Evolutionary conservation across 2,329 filamentous ascomycete species (phyloP), one percentile per base, ranked within the genome.

Genomic region (Beauveria medogensis): DNA sequence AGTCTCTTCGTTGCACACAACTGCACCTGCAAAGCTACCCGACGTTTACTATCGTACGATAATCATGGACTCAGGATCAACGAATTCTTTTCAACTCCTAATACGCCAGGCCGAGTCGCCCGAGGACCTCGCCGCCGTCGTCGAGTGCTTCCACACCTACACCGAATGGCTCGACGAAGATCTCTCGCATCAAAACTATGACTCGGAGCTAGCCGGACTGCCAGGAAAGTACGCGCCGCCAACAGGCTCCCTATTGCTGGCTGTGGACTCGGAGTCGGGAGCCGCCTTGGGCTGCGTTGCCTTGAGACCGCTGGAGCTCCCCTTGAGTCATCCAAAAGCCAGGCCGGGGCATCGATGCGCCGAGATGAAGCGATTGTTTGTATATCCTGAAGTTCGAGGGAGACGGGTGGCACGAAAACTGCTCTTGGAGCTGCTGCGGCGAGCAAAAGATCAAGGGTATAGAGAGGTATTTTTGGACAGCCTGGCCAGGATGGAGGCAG

Each of bases 191-290:
- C 69, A 71, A 55, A 61, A 69, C 57, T 70, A 67, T 22, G 61
- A 57, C 1, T 57, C 61, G 7, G 69, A 71, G 43, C 40, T 69
- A 2, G 62, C 62, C n/a, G 51, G 58, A 1, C 56, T 69, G 4
- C 69, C 69, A 5, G 68, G 69, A 10, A 68, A 68, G 63, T 70
- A 70, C 18, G 64, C 66, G 10, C 50, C 68, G 3, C 67, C 69
- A 0, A 48, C 60, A 5, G 69, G 69, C 10, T 67, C 65, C 4
- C 57, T 70, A 2, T 52, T 71, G 2, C 57, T 71, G 2, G 69
- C 69, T 2, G 47, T 63, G 12, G 67, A 70, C 37, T 28, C 48
- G 2, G n/a, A 60, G 7, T 63, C 66, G 2, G 59, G 63, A 16
- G 16, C 61, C 3, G 54, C 67, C 1, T 64, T 71, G 3, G 69